A percentile compares a stretch with the other conserved stretches of the same genome.
Conservation (phyloP, 2,329 filamentous ascomycete genomes). For the Fusarium goolgardi region DNA sequence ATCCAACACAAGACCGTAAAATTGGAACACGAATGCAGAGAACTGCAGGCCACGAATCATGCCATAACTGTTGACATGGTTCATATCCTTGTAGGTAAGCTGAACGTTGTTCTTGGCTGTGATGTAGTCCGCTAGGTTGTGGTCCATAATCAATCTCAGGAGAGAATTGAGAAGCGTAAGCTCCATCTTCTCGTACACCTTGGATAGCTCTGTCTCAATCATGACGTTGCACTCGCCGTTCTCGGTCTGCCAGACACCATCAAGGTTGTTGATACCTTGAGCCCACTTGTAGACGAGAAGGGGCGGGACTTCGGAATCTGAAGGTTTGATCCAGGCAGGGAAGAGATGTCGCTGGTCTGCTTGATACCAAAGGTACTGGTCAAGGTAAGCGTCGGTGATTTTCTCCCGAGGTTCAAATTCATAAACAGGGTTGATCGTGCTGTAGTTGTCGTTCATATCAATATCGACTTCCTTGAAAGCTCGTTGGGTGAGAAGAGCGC, state of each 20-base stretch:
- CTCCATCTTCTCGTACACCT: slow-evolving; percentile 99
- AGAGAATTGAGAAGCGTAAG: slow-evolving; percentile 94
- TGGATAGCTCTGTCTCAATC: slow-evolving; percentile 98
- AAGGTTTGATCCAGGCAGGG: slow-evolving; percentile 99
- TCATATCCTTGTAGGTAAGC: slow-evolving; percentile 99
- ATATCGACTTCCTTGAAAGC: slow-evolving; percentile 99
- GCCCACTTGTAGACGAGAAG: slow-evolving; percentile 98
- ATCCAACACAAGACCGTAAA: slow-evolving; percentile 95
- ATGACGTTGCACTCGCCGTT: slow-evolving; percentile 98
- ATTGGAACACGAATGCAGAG: slow-evolving; percentile 98
- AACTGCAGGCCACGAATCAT: slow-evolving; percentile 98
- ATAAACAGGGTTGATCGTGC: slow-evolving; percentile 98
- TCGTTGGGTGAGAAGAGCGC: slow-evolving; percentile 94
- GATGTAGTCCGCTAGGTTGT: slow-evolving; percentile 99
- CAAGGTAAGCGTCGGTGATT: slow-evolving; percentile 97
- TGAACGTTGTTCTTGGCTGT: slow-evolving; percentile 99
- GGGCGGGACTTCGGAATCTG: slow-evolving; percentile 96
- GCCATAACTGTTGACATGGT: slow-evolving; percentile 98
- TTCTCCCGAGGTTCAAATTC: slow-evolving; percentile 99
- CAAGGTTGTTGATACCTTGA: slow-evolving; percentile 98
- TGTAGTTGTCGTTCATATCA: slow-evolving; percentile 99
- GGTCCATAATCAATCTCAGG: slow-evolving; percentile 96
- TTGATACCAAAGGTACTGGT: slow-evolving; percentile 99
- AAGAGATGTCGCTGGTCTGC: slow-evolving; percentile 97
- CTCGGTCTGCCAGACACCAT: slow-evolving; percentile 92